A percentile compares a stretch with the other conserved stretches of the same genome.
These are phyloP conservation scores for Botryotinia calthae DNA, from an alignment of 2,329 filamentous ascomycete species.

Conservation along the genomic window DNA sequence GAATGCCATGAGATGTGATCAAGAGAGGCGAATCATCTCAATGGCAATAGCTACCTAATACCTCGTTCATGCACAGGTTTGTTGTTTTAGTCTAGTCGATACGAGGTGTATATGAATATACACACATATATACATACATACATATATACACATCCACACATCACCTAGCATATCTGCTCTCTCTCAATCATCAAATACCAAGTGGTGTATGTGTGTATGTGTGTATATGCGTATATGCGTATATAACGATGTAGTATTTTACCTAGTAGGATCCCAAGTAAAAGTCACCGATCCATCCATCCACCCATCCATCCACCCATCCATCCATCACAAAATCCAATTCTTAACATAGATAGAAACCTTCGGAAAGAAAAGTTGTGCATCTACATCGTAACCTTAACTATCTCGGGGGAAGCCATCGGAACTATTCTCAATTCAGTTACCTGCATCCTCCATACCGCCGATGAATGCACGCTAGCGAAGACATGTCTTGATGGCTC, in stretches of 20 bases:
- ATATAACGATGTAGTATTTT: not conserved
- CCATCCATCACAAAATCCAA: not conserved
- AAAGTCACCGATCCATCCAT: not conserved
- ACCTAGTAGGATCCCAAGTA: not conserved
- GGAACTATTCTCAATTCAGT: not conserved
- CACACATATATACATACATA: too few relatives aligned
- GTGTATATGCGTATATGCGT: too few relatives aligned
- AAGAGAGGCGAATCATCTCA: not conserved
- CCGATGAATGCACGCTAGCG: not conserved
- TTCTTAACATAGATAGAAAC: not conserved
- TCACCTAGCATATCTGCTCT: not conserved
- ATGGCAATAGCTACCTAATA: not conserved
- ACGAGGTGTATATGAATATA: not conserved
- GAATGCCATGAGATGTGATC: not conserved
- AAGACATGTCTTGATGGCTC: slow-evolving; percentile 4
- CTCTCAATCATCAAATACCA: not conserved
- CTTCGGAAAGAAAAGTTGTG: slow-evolving; percentile 4
- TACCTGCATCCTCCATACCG: not conserved
- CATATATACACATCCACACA: too few relatives aligned
- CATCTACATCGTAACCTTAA: not conserved
- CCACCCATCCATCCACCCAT: not conserved
- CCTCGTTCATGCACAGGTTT: not conserved
- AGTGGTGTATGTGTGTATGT: not conserved
- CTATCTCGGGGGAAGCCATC: not conserved
- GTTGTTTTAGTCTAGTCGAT: not conserved